These are phyloP conservation scores for Rhizopogon rudus DNA, from an alignment of 768 basidiomycete genomes.

Conservation along the genomic window DNA sequence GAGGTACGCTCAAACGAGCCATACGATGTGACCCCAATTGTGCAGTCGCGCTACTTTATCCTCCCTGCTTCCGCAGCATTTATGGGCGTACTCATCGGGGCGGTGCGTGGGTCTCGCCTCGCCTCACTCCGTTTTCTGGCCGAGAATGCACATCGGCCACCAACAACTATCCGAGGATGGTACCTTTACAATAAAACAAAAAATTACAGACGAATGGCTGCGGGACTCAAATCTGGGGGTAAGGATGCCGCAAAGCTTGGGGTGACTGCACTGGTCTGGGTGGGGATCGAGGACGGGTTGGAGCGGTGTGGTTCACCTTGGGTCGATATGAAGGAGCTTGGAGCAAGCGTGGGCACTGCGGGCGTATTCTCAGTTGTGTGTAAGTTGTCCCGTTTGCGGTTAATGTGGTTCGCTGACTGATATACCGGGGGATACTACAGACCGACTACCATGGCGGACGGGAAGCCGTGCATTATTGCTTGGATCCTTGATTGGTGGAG, in stretches of 20 bases:
- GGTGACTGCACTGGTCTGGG: conserved; percentile 41
- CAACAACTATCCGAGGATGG: conserved; percentile 85
- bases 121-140: conserved; percentile 81
- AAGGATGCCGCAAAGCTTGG: conserved; percentile 50
- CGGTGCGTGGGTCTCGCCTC: conserved; percentile 63
- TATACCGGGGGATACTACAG: conserved; percentile 27
- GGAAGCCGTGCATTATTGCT: conserved; percentile 43
- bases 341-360: conserved; percentile 63
- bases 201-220: conserved; percentile 80
- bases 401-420: not conserved
- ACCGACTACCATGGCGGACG: conserved; percentile 51
- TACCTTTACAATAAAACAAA: conserved; percentile 97
- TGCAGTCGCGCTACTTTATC: conserved; percentile 47
- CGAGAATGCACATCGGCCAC: conserved; percentile 88
- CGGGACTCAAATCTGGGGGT: conserved; percentile 64
- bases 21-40: conserved; percentile 26
- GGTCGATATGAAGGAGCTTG: conserved; percentile 45
- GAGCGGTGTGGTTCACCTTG: conserved; percentile 29
- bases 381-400: conserved; percentile 25
- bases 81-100: conserved; percentile 64
- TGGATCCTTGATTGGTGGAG: conserved; percentile 54
- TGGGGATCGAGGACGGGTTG: conserved; percentile 42
- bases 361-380: conserved; percentile 52
- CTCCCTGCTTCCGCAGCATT: conserved; percentile 58
- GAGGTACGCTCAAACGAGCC: conserved; percentile 7